These are phyloP conservation scores for Ceratobasidium theobromae DNA, from an alignment of 1,284 basidiomycete species.

Conservation along the genomic window DNA sequence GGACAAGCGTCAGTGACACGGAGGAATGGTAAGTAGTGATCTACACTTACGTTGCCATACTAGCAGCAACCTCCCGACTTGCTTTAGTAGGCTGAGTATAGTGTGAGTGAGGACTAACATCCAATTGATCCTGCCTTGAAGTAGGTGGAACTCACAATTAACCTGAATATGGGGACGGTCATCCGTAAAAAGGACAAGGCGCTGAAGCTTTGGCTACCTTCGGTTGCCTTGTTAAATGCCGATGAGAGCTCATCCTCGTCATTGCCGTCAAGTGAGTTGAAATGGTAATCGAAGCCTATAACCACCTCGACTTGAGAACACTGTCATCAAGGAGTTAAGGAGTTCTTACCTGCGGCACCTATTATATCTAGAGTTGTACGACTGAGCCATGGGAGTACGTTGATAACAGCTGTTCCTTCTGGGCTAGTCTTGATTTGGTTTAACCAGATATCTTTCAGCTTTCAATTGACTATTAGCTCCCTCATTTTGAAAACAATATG, in stretches of 20 bases:
- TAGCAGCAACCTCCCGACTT: neutral
- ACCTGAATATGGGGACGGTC: neutral
- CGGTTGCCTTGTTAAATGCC: neutral
- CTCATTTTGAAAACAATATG: slow-evolving; percentile 5
- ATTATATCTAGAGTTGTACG: slow-evolving; percentile 34
- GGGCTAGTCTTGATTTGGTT: slow-evolving; percentile 1
- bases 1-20: slow-evolving; percentile 40
- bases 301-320: slow-evolving; percentile 41
- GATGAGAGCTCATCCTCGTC: neutral
- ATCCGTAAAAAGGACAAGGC: slow-evolving; percentile 22
- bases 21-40: slow-evolving; percentile 30
- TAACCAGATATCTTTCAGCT: slow-evolving; percentile 16
- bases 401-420: neutral
- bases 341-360: slow-evolving; percentile 32
- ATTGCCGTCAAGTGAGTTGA: slow-evolving; percentile 39
- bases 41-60: neutral
- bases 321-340: slow-evolving; percentile 41
- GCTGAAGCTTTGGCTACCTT: slow-evolving; percentile 36
- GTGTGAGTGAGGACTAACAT: neutral
- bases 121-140: neutral
- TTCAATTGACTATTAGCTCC: neutral
- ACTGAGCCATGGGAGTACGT: slow-evolving; percentile 32
- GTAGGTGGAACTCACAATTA: neutral
- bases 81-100: neutral
- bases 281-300: slow-evolving; percentile 48